These are phyloP conservation scores for Penicillium atrosanguineum DNA, from an alignment of 495 filamentous ascomycete species.

Conservation along the genomic window DNA sequence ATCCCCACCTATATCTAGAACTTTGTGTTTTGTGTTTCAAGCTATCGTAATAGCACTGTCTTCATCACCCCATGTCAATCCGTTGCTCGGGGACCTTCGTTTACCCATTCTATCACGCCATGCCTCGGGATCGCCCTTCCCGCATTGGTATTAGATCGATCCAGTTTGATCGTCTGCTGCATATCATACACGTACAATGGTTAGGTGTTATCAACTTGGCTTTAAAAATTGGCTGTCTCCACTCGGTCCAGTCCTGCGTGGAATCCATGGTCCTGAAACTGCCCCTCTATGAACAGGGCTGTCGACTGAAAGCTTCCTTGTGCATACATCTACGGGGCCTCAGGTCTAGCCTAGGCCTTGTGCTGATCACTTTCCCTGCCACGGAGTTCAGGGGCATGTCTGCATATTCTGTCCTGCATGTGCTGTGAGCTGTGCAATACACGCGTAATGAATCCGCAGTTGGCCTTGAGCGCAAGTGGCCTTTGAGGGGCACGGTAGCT, in stretches of 20 bases:
- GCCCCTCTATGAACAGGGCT: no score
- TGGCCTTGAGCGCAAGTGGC: no score
- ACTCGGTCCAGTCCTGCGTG: not conserved
- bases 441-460: no score
- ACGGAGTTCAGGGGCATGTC: no score
- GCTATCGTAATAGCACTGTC: not conserved
- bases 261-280: no score
- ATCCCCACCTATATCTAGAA: not conserved
- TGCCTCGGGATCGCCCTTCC: constrained; percentile 26
- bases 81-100: constrained; percentile 1
- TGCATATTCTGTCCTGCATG: no score
- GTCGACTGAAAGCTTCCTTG: no score
- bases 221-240: not conserved
- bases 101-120: constrained; percentile 22
- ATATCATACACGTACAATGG: constrained; percentile 11
- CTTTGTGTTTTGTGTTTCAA: not conserved
- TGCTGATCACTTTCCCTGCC: not conserved
- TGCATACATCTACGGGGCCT: not conserved
- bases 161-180: constrained; percentile 17
- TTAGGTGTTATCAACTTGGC: constrained; percentile 6
- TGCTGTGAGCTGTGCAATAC: not conserved
- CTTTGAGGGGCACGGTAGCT: not conserved
- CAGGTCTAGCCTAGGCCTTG: not conserved
- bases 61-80: not conserved
- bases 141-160: constrained; percentile 13